A percentile compares a stretch with the other conserved stretches of the same genome.
phyloP scores from a whole-genome alignment of 2,329 filamentous ascomycete genomes.

The Aspergillus clavatus region DNA sequence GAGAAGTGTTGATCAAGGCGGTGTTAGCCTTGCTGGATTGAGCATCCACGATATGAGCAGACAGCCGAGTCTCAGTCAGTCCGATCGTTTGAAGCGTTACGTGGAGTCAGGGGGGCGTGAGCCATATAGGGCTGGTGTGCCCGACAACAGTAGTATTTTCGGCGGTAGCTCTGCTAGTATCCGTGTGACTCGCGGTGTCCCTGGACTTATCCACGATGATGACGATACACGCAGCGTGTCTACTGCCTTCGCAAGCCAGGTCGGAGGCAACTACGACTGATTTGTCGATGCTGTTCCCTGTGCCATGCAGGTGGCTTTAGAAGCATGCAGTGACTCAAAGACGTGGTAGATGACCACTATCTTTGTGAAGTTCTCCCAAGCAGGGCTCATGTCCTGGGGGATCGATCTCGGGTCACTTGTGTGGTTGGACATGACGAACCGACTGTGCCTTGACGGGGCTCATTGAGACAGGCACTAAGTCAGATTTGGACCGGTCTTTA shows the following conservation, averaged over 20 bases:
- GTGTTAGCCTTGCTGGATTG: slow-evolving; percentile 81
- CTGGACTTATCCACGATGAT: slow-evolving; percentile 54
- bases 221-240: slow-evolving; percentile 95
- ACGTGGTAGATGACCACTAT: slow-evolving; percentile 10
- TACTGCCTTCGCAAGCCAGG: slow-evolving; percentile 93
- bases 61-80: slow-evolving; percentile 70
- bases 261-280: slow-evolving; percentile 65
- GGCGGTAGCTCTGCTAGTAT: slow-evolving; percentile 54
- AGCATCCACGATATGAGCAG: slow-evolving; percentile 67
- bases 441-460: slow-evolving; percentile 10
- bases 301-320: slow-evolving; percentile 12
- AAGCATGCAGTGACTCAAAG: slow-evolving; percentile 11
- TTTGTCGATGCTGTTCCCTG: slow-evolving; percentile 6
- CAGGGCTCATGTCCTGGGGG: slow-evolving; percentile 14
- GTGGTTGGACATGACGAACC: slow-evolving; percentile 10
- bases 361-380: slow-evolving; percentile 11
- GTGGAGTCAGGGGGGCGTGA: slow-evolving; percentile 76
- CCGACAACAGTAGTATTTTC: slow-evolving; percentile 61
- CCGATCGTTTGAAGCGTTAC: slow-evolving; percentile 88
- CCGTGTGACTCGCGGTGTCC: slow-evolving; percentile 43
- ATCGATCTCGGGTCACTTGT: slow-evolving; percentile 9
- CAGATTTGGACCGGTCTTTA: not conserved
- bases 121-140: slow-evolving; percentile 46
- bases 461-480: slow-evolving; percentile 1
- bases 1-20: slow-evolving; percentile 70